phyloP scores from a whole-genome alignment of 208 protist genomes.

The Trypanosoma scelopori region DNA sequence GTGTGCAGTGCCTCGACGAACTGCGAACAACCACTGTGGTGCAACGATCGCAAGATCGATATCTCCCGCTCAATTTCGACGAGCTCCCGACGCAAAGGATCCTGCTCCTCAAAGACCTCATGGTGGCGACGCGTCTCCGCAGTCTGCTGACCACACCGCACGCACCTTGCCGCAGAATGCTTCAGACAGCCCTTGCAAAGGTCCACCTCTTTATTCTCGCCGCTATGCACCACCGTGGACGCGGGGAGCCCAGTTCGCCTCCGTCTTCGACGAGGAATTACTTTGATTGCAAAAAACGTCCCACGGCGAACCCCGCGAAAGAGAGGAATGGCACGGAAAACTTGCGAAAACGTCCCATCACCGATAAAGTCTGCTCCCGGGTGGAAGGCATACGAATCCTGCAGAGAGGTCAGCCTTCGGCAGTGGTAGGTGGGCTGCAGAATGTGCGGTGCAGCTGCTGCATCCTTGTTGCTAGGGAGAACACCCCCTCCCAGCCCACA shows the following conservation, averaged over 20 bases:
- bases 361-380: constrained; percentile 63
- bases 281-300: constrained; percentile 22
- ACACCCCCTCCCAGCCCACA: neutral
- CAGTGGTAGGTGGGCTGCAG: constrained; percentile 26
- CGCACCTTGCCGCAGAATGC: too few species aligned
- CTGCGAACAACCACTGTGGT: constrained; percentile 67
- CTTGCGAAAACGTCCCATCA: constrained; percentile 70
- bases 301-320: constrained; percentile 31
- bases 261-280: constrained; percentile 19
- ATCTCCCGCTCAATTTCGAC: constrained; percentile 79
- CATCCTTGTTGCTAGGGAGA: constrained; percentile 7
- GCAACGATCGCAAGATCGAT: constrained; percentile 57
- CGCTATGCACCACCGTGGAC: neutral
- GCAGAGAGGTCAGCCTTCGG: constrained; percentile 54
- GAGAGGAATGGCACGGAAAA: constrained; percentile 72
- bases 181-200: neutral
- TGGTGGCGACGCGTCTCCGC: neutral
- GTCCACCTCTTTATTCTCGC: neutral
- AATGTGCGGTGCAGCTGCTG: neutral
- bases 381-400: constrained; percentile 79
- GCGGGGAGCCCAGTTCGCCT: constrained; percentile 10
- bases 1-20: constrained; percentile 76
- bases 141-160: too few species aligned
- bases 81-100: constrained; percentile 32
- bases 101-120: constrained; percentile 4